Percentiles rank a stretch among this genome's conserved stretches.
Conservation (phyloP, 2,329 filamentous ascomycete species). For the Fusarium paranaense region DNA sequence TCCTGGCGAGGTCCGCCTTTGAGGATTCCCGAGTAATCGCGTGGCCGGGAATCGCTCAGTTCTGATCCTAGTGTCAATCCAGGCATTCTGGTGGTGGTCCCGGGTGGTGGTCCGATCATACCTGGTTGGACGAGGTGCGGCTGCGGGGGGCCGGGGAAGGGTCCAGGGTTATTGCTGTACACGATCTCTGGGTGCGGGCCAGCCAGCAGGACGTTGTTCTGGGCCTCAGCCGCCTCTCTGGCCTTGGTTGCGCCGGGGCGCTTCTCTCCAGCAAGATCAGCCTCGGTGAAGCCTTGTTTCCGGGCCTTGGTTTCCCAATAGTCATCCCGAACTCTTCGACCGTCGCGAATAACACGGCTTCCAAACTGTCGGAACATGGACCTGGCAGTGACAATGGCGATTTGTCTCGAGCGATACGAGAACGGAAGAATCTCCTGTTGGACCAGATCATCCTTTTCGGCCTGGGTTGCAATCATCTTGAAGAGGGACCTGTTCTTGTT, state of each 20-base stretch:
- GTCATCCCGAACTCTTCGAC: conserved; percentile 92
- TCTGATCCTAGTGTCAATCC: conserved; percentile 87
- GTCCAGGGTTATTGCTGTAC: conserved; percentile 79
- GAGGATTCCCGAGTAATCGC: conserved; percentile 84
- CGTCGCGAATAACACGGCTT: conserved; percentile 90
- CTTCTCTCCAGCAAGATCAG: conserved; percentile 95
- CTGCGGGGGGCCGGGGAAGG: conserved; percentile 75
- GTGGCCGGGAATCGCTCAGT: conserved; percentile 79
- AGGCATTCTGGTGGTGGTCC: conserved; percentile 78
- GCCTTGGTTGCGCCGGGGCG: conserved; percentile 91
- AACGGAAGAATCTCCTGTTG: conserved; percentile 95
- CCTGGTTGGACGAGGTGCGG: conserved; percentile 78
- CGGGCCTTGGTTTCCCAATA: conserved; percentile 98
- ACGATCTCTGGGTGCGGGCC: conserved; percentile 87
- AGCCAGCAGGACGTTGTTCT: conserved; percentile 69
- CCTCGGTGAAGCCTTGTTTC: conserved; percentile 98
- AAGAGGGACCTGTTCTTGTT: conserved; percentile 97
- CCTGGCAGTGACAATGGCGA: conserved; percentile 95
- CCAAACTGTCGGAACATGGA: conserved; percentile 99
- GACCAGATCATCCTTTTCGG: conserved; percentile 97
- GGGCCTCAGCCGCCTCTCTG: conserved; percentile 81
- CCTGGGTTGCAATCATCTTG: conserved; percentile 97
- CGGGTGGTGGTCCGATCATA: conserved; percentile 73
- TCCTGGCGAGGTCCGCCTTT: conserved; percentile 88
- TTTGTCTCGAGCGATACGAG: conserved; percentile 97